Conservation (phyloP, 2,329 filamentous ascomycete genomes). For the Samsoniella hepiali region DNA sequence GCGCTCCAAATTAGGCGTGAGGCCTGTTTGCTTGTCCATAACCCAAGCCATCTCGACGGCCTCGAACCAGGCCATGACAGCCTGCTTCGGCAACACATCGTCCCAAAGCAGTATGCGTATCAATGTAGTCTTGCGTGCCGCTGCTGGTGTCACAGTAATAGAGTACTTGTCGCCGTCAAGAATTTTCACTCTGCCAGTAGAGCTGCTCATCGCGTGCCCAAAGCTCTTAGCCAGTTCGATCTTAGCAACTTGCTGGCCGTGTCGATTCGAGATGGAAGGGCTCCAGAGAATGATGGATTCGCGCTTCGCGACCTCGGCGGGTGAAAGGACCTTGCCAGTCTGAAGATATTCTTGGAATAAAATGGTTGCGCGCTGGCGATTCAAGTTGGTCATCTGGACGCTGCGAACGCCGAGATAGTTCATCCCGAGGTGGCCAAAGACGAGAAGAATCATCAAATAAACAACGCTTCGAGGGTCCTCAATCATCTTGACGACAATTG, state of each 20-base stretch:
- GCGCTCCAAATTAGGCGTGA: slow-evolving; percentile 2
- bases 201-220: slow-evolving; percentile 34
- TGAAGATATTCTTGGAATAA: slow-evolving; percentile 60
- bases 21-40: slow-evolving; percentile 24
- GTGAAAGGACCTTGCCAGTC: slow-evolving; percentile 54
- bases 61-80: slow-evolving; percentile 36
- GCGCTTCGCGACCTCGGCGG: slow-evolving; percentile 60
- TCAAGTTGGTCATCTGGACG: slow-evolving; percentile 80
- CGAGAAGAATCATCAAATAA: slow-evolving; percentile 65
- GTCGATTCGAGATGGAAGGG: slow-evolving; percentile 30
- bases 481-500: slow-evolving; percentile 73
- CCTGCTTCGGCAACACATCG: slow-evolving; percentile 28
- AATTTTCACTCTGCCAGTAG: slow-evolving; percentile 29
- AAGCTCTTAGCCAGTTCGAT: slow-evolving; percentile 45
- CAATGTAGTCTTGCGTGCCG: slow-evolving; percentile 26
- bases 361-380: slow-evolving; percentile 80
- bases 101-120: slow-evolving; percentile 35
- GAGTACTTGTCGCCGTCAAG: slow-evolving; percentile 23
- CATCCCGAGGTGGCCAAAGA: slow-evolving; percentile 73
- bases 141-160: slow-evolving; percentile 15
- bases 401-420: slow-evolving; percentile 84
- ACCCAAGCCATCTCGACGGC: slow-evolving; percentile 37
- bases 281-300: slow-evolving; percentile 60
- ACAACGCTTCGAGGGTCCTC: slow-evolving; percentile 71
- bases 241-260: slow-evolving; percentile 28